A percentile compares a stretch with the other conserved stretches of the same genome.
Evolutionary conservation across 495 filamentous ascomycete genomes (phyloP).

Genomic region (Lichina pygmaea): DNA sequence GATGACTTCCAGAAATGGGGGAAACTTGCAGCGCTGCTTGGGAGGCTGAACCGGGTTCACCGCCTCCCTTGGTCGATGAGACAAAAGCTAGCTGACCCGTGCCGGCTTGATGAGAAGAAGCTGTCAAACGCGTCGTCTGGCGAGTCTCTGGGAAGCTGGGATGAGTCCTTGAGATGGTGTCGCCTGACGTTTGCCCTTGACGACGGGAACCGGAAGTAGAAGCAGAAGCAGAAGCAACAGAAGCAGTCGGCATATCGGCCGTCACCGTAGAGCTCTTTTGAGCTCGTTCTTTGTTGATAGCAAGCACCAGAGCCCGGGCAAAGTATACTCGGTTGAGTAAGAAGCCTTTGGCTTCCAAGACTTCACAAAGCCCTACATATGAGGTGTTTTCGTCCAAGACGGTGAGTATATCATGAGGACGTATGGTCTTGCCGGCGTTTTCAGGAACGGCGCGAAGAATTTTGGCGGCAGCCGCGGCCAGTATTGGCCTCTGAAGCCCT

Average conservation of each 20-base stretch:
- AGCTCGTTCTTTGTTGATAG: constrained; percentile 5
- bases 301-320: constrained; percentile 17
- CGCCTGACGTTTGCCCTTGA: too few relatives aligned
- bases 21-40: background rate
- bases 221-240: background rate
- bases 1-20: background rate
- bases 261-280: background rate
- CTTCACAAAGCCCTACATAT: constrained; percentile 22
- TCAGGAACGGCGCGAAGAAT: constrained; percentile 6
- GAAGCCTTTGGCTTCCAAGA: constrained; percentile 18
- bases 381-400: constrained; percentile 20
- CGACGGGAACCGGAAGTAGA: background rate
- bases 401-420: constrained; percentile 11
- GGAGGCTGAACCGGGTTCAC: background rate
- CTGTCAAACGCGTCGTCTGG: background rate
- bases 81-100: background rate
- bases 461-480: constrained; percentile 11
- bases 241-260: background rate
- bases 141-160: background rate
- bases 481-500: constrained; percentile 12
- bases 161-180: too few relatives aligned
- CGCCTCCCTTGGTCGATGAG: too few relatives aligned
- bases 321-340: constrained; percentile 17
- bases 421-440: constrained; percentile 9
- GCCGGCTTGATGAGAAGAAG: background rate